Evolutionary conservation across 2,329 filamentous ascomycete genomes (phyloP), one percentile per base, ranked within the genome.

Genomic region (Colletotrichum cordylinicola): DNA sequence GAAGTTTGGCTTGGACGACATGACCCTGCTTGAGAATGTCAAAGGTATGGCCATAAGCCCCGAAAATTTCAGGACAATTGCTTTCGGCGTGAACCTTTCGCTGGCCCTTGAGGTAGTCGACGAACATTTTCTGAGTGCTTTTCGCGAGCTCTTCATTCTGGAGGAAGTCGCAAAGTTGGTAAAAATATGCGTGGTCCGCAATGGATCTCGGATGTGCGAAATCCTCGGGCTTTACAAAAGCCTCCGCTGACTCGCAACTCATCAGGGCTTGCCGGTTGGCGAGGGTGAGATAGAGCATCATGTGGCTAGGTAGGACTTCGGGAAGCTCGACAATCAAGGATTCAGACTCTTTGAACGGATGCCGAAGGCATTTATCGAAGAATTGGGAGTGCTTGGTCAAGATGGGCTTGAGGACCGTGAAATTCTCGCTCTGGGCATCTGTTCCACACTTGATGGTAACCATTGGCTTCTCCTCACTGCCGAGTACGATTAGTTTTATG

Each of bases 251-350:
- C 0, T 0, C 0, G 43, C 18, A 0, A 12, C 21, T 48, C 18
- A 12, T 1, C 5, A 48, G 18, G 2, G 43, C 43, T 52, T 52
- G 43, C 0, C 43, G 43, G 0, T 0, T 21, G 43, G 43, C n/a
- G 0, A 52, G 0, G 0, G n/a, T 52, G 10, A 52, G 10, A 0
- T 52, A 52, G 0, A 52, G 43, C 43, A 52, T 52, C 43, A 52
- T 8, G 0, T 0, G 0, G 43, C 43, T 0, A 0, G 43, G 1
- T 0, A 0, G 1, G 2, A 52, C 43, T 52, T 52, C 43, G 2
- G 43, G 43, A 2, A 52, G n/a, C 12, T 52, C 0, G 0, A 52
- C 1, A 0, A 2, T 52, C 43, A 1, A 8, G 6, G n/a, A 52
- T 8, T 1, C 0, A 0, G 43, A 4, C 43, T 52, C 43, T 52